Evolutionary conservation across 805 yeast genomes (phyloP).

Genomic region (Candida anglica): DNA sequence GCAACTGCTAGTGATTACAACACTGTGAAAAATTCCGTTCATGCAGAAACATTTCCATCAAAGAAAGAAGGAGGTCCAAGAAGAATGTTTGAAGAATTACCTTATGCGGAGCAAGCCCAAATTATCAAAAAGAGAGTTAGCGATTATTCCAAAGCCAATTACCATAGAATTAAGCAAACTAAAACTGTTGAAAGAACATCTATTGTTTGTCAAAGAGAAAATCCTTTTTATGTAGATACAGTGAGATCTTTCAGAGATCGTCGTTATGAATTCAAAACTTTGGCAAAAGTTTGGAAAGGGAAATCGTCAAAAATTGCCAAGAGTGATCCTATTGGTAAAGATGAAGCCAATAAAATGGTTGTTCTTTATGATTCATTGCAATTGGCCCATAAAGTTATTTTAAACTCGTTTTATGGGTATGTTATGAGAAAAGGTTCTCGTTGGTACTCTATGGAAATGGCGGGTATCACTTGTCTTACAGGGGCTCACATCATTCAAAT

Average conservation of each 20-base stretch:
- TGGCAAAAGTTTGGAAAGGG: constrained; percentile 92
- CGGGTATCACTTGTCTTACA: constrained; percentile 96
- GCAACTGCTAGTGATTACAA: constrained; percentile 87
- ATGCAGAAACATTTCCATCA: constrained; percentile 72
- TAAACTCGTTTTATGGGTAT: constrained; percentile 95
- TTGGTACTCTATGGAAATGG: constrained; percentile 99
- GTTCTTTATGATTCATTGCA: constrained; percentile 93
- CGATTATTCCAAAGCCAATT: constrained; percentile 82
- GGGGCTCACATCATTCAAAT: constrained; percentile 98
- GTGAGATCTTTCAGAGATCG: constrained; percentile 94
- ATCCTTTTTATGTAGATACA: constrained; percentile 93
- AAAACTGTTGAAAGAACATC: constrained; percentile 88
- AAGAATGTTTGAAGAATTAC: constrained; percentile 69
- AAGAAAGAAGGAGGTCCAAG: constrained; percentile 52
- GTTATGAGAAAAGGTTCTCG: constrained; percentile 99
- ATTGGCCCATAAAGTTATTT: constrained; percentile 93
- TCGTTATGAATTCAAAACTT: constrained; percentile 90
- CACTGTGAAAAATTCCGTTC: constrained; percentile 81
- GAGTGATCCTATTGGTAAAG: constrained; percentile 58
- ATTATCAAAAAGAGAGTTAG: constrained; percentile 72
- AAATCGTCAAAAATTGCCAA: constrained; percentile 55
- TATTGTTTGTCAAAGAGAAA: constrained; percentile 94
- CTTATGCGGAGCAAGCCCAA: constrained; percentile 72
- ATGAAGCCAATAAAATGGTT: constrained; percentile 92
- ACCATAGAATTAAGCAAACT: constrained; percentile 75